Percentiles rank a stretch among this genome's conserved stretches.
Conservation (phyloP, 768 basidiomycete species). For the Agaricus sinodeliciosus region DNA sequence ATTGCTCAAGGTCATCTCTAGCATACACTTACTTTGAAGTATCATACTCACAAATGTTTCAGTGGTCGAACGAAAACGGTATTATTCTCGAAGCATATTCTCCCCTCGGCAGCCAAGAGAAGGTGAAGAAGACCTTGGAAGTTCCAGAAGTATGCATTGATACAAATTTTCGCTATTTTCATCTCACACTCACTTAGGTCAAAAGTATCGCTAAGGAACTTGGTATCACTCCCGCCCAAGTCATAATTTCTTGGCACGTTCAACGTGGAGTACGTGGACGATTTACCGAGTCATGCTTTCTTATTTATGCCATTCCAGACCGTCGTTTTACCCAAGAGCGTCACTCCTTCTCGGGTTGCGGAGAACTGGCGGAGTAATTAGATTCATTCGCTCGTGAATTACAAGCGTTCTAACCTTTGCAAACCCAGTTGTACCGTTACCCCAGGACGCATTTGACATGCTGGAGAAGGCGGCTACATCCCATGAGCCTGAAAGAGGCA, state of each 20-base stretch:
- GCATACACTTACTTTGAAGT: not conserved
- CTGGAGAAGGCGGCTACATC: conserved; percentile 45
- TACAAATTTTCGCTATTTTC: not conserved
- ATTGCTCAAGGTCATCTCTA: conserved; percentile 46
- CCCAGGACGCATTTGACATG: conserved; percentile 33
- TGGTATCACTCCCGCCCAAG: conserved; percentile 69
- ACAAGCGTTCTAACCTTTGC: not conserved
- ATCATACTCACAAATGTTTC: not conserved
- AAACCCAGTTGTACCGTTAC: conserved; percentile 18
- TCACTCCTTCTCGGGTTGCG: conserved; percentile 57
- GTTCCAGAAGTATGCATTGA: conserved; percentile 40
- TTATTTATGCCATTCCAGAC: conserved; percentile 31
- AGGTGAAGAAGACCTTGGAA: conserved; percentile 51
- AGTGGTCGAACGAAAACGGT: conserved; percentile 65
- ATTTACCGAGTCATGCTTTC: not conserved
- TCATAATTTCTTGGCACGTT: conserved; percentile 69
- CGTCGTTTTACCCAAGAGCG: conserved; percentile 72
- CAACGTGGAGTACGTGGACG: conserved; percentile 56
- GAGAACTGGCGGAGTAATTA: conserved; percentile 61
- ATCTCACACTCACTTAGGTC: conserved; percentile 26
- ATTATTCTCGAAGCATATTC: conserved; percentile 73
- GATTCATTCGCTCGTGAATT: not conserved
- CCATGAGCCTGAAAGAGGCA: conserved; percentile 48
- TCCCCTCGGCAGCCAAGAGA: conserved; percentile 58
- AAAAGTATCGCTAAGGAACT: conserved; percentile 53